These are phyloP conservation scores for Symmetrospora coprosmae DNA, from an alignment of 768 basidiomycete genomes.

Conservation along the genomic window DNA sequence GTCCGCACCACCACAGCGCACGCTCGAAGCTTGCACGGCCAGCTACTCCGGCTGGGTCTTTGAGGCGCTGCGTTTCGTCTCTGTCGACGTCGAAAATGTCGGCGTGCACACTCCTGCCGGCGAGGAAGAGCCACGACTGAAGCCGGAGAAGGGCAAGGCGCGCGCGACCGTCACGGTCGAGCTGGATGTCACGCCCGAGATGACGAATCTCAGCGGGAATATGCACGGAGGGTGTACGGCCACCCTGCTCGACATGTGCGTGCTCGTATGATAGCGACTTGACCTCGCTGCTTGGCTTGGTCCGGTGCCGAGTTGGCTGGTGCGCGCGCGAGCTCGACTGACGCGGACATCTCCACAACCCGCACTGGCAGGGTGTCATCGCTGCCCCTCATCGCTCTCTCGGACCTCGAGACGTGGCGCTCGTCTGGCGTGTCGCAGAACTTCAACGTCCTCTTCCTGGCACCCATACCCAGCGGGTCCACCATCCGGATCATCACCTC, in stretches of 20 bases:
- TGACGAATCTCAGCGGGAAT: constrained; percentile 2
- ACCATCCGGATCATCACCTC: constrained; percentile 2
- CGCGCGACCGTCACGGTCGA: background rate
- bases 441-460: constrained; percentile 14
- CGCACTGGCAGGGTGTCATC: background rate
- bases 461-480: background rate
- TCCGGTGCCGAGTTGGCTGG: no score
- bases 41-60: background rate
- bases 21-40: no score
- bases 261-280: background rate
- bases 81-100: background rate
- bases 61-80: background rate
- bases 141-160: constrained; percentile 6
- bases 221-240: constrained; percentile 14
- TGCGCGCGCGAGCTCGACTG: no score
- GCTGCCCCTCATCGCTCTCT: constrained; percentile 10
- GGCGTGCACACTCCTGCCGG: no score
- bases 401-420: background rate
- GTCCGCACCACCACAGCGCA: no score
- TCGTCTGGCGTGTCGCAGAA: constrained; percentile 11
- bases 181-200: constrained; percentile 3
- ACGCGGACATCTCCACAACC: background rate
- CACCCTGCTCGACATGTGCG: constrained; percentile 7
- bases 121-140: background rate
- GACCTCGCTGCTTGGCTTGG: background rate